phyloP scores from a whole-genome alignment of 208 protist species.

The Cochliopodium minus region DNA sequence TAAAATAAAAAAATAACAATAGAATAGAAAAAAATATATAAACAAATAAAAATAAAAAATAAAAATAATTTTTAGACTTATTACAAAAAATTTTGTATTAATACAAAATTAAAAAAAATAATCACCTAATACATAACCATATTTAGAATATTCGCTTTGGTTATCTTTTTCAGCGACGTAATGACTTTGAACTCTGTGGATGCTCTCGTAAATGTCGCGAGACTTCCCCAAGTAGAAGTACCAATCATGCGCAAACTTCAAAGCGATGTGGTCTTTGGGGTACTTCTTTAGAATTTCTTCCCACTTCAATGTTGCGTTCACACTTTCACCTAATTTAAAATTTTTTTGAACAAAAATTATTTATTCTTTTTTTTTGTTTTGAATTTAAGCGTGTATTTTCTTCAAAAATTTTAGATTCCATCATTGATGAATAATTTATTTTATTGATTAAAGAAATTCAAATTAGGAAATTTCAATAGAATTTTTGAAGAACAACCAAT shows the following conservation, averaged over 20 bases:
- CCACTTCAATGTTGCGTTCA: neutral
- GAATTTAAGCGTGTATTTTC: no score
- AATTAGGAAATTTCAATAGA: no score
- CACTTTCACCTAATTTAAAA: neutral
- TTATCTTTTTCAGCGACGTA: neutral
- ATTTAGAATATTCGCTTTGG: neutral
- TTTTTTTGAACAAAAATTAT: no score
- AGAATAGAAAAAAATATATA: no score
- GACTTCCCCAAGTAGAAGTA: constrained; percentile 1
- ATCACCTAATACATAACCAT: neutral
- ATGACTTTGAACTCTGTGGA: neutral
- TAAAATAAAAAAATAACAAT: no score
- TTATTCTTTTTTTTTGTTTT: no score
- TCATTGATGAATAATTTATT: no score
- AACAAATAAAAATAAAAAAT: neutral
- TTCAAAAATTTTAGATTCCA: no score
- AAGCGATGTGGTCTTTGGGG: neutral
- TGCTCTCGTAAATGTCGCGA: neutral
- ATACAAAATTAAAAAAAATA: neutral
- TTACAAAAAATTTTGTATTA: neutral
- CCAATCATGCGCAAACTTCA: neutral
- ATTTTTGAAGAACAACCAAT: no score
- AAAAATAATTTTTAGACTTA: neutral
- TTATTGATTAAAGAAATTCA: no score
- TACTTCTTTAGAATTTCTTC: neutral